phyloP scores from a whole-genome alignment of 192 early-diverging fungal genomes.

The Helicostylum pulchrum region DNA sequence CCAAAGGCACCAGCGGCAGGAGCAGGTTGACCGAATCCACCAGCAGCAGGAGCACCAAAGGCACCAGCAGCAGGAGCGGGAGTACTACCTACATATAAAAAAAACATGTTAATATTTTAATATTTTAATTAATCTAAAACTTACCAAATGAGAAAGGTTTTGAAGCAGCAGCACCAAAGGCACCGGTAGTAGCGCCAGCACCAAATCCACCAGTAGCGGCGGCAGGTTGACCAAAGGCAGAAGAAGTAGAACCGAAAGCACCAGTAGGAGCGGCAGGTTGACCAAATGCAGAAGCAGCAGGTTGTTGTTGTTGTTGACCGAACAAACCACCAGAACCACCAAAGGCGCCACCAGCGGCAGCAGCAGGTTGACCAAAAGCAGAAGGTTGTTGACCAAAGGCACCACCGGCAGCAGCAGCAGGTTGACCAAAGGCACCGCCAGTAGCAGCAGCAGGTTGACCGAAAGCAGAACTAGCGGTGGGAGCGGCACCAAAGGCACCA shows the following conservation, averaged over 20 bases:
- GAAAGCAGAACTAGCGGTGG: conserved; percentile 26
- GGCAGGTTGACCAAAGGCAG: conserved; percentile 27
- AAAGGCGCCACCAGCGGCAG: background rate
- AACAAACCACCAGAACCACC: conserved; percentile 11
- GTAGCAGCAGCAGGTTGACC: conserved; percentile 26
- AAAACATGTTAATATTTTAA: background rate
- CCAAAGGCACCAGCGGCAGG: conserved; percentile 44
- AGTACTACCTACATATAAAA: background rate
- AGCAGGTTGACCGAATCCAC: conserved; percentile 5
- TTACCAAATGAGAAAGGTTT: conserved; percentile 36
- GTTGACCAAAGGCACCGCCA: conserved; percentile 33
- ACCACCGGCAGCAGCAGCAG: conserved; percentile 18
- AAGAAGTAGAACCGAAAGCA: conserved; percentile 4
- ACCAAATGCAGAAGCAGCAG: conserved; percentile 14
- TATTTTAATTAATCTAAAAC: background rate
- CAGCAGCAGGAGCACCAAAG: conserved; percentile 14
- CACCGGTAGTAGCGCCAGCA: conserved; percentile 32
- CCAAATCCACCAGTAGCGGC: conserved; percentile 25
- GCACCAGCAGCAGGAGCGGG: conserved; percentile 21
- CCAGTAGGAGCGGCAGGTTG: conserved; percentile 10
- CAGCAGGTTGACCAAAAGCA: conserved; percentile 27
- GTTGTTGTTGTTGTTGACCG: background rate
- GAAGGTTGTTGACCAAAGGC: conserved; percentile 18
- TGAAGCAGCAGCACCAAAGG: conserved; percentile 27
- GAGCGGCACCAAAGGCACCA: conserved; percentile 37